Conservation (phyloP, 176 grass and related monocot species). For the Triticum aestivum region IWGSC_CS_RefSeq_v2.1 NC_057800.1:682514637-682515136, state of each 20-base stretch:
- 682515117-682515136: conserved; percentile 90
- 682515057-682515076: conserved; percentile 45
- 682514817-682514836: not conserved
- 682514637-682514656: not conserved
- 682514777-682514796: not conserved
- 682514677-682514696: not conserved
- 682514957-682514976: conserved; percentile 25
- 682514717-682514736: not conserved
- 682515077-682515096: conserved; percentile 5
- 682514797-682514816: not conserved
- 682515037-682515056: conserved; percentile 33
- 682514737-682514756: not conserved
- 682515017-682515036: conserved; percentile 27
- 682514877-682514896: not conserved
- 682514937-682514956: conserved; percentile 1
- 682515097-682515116: conserved; percentile 89
- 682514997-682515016: conserved; percentile 37
- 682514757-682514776: not conserved
- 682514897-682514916: not conserved
- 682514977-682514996: conserved; percentile 24
- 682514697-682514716: not conserved
- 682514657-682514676: not conserved
- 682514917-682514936: conserved; percentile 17
- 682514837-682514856: not conserved
- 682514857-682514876: not conserved